These are phyloP conservation scores for Pythium brassicae DNA, from an alignment of 352 stramenopile genomes.

Conservation along the genomic window DNA sequence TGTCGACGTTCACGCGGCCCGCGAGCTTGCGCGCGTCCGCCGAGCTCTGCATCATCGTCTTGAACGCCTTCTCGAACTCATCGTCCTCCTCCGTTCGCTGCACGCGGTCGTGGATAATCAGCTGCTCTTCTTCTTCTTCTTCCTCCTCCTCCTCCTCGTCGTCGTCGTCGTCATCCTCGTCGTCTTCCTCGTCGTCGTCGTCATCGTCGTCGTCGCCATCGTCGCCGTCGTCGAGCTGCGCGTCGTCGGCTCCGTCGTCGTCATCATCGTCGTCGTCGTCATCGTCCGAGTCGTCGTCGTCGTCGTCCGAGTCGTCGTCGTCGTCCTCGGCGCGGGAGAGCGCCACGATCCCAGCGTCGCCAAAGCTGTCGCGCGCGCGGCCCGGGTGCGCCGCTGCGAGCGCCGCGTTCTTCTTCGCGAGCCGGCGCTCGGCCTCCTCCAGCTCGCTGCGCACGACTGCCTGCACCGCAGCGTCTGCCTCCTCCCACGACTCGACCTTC, in stretches of 20 bases:
- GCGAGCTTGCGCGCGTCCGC: constrained; percentile 57
- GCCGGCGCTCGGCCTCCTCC: constrained; percentile 55
- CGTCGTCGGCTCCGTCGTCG: constrained; percentile 23
- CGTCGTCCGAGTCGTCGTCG: constrained; percentile 54
- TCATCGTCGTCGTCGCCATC: constrained; percentile 51
- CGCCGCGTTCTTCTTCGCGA: constrained; percentile 53
- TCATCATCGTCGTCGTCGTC: constrained; percentile 54
- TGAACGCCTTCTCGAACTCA: constrained; percentile 86
- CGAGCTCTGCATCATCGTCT: constrained; percentile 76
- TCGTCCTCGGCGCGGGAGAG: constrained; percentile 34
- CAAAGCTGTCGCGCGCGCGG: constrained; percentile 7
- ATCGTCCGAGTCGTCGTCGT: constrained; percentile 52
- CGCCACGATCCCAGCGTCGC: constrained; percentile 20
- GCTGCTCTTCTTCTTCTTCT: constrained; percentile 82
- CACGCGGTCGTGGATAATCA: constrained; percentile 84
- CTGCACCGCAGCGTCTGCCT: constrained; percentile 55
- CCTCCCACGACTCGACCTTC: constrained; percentile 72
- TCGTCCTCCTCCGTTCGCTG: constrained; percentile 82
- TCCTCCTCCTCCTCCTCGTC: constrained; percentile 58
- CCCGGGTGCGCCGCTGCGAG: constrained; percentile 13
- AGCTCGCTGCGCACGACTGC: constrained; percentile 59
- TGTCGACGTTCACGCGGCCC: constrained; percentile 77
- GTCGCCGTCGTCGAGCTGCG: constrained; percentile 14
- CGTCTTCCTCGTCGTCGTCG: constrained; percentile 64
- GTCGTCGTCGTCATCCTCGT: constrained; percentile 62